Evolutionary conservation across 78 protist genomes (phyloP), one percentile per base, ranked within the genome.

Genomic region (Dictyostelium firmibasis): DNA sequence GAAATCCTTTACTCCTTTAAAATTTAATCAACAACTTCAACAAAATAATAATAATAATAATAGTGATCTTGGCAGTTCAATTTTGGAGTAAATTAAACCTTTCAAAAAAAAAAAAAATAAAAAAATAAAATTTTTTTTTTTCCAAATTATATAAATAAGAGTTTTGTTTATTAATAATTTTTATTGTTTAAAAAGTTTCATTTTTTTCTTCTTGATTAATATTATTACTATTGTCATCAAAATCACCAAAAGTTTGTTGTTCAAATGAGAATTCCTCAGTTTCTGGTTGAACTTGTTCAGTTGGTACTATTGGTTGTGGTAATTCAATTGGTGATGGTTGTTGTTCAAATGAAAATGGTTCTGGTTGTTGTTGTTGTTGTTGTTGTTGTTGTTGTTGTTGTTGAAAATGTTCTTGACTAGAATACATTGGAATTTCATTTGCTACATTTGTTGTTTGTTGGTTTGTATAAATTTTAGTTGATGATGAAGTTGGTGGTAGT

Each of bases 321-420:
- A 27, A 11, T 67, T 67, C 75, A 27, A 67, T 6, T 27, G 11
- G 36, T 67, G 6, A 4, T 67, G 6, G 74, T 64, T 7, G 44
- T 81, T 29, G 43, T 82, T 82, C 64, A 36, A 70, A 60, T 53
- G 67, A 20, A 23, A 36, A 35, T 82, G 14, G 13, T 44, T 82
- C 64, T 64, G 29, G 41, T 81, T 81, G 60, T 82, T 33, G 86
- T 69, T 60, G 85, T 81, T 29, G 74, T 81, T 10, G n/a, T 64
- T 8, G 50, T 83, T 74, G 84, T 83, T 35, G 53, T 83, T 53
- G 36, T 83, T 67, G 87, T 83, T 83, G 76, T 83, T 83, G 87
- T 83, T 67, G 47, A 9, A 31, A 31, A 29, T 82, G 86, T 77
- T 77, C 53, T 35, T 77, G 41, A 20, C 36, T 31, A 13, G 25